These are phyloP conservation scores for Draba incana DNA, from an alignment of 345 rosid species.

Conservation along the genomic window DNA sequence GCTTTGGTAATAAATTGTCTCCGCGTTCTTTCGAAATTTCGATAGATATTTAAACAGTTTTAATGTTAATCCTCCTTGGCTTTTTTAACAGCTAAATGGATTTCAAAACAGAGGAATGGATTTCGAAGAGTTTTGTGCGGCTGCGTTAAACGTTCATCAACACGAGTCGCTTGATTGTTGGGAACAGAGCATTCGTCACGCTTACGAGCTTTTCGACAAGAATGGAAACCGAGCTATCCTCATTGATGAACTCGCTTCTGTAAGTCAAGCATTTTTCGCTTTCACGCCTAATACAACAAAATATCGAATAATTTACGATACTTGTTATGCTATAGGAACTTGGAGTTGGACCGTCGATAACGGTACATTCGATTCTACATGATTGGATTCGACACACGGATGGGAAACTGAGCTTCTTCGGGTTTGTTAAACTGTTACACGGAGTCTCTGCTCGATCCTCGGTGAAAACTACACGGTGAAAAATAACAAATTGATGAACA, in stretches of 20 bases:
- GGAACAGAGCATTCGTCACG: conserved; percentile 78
- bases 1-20: conserved; percentile 55
- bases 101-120: conserved; percentile 83
- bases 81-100: conserved; percentile 58
- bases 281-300: not conserved
- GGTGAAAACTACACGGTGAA: conserved; percentile 38
- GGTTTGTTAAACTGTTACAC: conserved; percentile 80
- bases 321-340: conserved; percentile 48
- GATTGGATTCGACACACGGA: conserved; percentile 90
- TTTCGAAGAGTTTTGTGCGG: conserved; percentile 96
- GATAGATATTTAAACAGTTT: conserved; percentile 18
- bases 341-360: conserved; percentile 84
- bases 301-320: not conserved
- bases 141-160: conserved; percentile 84
- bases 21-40: not conserved
- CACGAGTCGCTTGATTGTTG: conserved; percentile 78
- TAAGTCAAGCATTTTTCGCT: conserved; percentile 42
- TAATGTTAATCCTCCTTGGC: not conserved
- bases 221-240: conserved; percentile 83
- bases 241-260: conserved; percentile 93
- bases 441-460: conserved; percentile 65
- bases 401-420: conserved; percentile 90
- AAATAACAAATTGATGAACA: not conserved
- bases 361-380: conserved; percentile 80
- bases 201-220: conserved; percentile 80